phyloP scores from a whole-genome alignment of 2,329 filamentous ascomycete species.

The Penicillium sp. region DNA sequence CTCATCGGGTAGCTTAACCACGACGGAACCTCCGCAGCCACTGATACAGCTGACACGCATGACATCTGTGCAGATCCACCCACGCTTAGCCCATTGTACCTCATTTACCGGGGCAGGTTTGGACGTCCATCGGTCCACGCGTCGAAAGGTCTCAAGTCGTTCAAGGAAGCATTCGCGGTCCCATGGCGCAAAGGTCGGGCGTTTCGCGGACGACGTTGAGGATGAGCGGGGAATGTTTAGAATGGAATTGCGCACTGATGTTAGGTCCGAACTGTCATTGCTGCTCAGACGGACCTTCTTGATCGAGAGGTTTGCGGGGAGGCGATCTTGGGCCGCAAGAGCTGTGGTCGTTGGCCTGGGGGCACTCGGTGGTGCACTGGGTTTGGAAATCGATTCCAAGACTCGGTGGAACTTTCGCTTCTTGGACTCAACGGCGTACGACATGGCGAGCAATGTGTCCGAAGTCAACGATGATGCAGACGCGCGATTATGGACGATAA shows the following conservation, averaged over 20 bases:
- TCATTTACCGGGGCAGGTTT: slow-evolving; percentile 83
- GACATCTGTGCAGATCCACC: slow-evolving; percentile 78
- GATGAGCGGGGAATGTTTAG: slow-evolving; percentile 27
- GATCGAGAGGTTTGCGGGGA: slow-evolving; percentile 26
- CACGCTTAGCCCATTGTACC: slow-evolving; percentile 88
- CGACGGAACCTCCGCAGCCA: slow-evolving; percentile 74
- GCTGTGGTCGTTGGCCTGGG: slow-evolving; percentile 18
- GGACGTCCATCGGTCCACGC: slow-evolving; percentile 86
- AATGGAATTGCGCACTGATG: slow-evolving; percentile 23
- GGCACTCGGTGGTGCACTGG: slow-evolving; percentile 12
- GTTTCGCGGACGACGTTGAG: slow-evolving; percentile 30
- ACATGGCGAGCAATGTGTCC: slow-evolving; percentile 28
- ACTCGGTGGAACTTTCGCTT: slow-evolving; percentile 46
- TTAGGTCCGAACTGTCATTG: slow-evolving; percentile 17
- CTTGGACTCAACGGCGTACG: slow-evolving; percentile 43
- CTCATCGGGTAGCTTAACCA: slow-evolving; percentile 69
- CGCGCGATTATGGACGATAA: too few relatives aligned
- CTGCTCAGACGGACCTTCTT: slow-evolving; percentile 33
- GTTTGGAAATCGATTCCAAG: slow-evolving; percentile 41
- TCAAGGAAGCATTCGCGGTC: slow-evolving; percentile 77
- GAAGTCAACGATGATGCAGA: neutral
- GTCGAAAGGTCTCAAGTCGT: slow-evolving; percentile 79
- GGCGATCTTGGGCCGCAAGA: slow-evolving; percentile 22
- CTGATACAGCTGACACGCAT: slow-evolving; percentile 77
- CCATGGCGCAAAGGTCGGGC: slow-evolving; percentile 74